Evolutionary conservation across 2,329 filamentous ascomycete species (phyloP), one percentile per base, ranked within the genome.

Genomic region (Alternaria sp.): DNA sequence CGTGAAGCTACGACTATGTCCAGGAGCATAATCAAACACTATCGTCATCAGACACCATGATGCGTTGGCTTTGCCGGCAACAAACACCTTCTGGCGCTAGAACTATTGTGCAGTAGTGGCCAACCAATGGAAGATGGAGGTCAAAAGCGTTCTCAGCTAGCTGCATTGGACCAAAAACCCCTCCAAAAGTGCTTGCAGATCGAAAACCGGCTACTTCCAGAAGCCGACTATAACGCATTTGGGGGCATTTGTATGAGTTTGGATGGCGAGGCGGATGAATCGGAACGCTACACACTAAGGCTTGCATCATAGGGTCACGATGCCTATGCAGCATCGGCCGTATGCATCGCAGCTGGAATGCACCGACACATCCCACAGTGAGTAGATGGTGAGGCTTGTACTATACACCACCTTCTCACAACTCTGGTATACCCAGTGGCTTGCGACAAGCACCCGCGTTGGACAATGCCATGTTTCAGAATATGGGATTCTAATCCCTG

Each of bases 231-330:
- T 52, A 38, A 25, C 36, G 34, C 22, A 41, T 41, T 30, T 34
- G 36, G 46, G 14, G 20, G 20, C 40, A 16, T 25, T 25, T 16
- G 40, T 20, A 27, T 54, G 41, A 30, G 14, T 57, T 34, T 30
- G 36, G 45, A 51, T 22, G 46, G 54, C 46, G 40, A 27, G 20
- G 28, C 55, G 55, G 48, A 41, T 57, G 45, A 46, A 16, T 54
- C 49, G 56, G 50, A 28, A 54, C 49, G 49, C 56, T 58, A 58
- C 41, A 54, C 30, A 41, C 38, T 18, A 34, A 40, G 30, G 18
- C 32, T 16, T 46, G 46, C 48, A 57, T 53, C 30, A 40, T 45
- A 28, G 48, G 40, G 46, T 53, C 46, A 45, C 28, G 30, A 45
- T 27, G 5, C 30, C n/a, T 54, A 11, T n/a, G 49, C 40, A n/a